phyloP scores from a whole-genome alignment of 2,329 filamentous ascomycete genomes.

The Blastomyces gilchristii region DNA sequence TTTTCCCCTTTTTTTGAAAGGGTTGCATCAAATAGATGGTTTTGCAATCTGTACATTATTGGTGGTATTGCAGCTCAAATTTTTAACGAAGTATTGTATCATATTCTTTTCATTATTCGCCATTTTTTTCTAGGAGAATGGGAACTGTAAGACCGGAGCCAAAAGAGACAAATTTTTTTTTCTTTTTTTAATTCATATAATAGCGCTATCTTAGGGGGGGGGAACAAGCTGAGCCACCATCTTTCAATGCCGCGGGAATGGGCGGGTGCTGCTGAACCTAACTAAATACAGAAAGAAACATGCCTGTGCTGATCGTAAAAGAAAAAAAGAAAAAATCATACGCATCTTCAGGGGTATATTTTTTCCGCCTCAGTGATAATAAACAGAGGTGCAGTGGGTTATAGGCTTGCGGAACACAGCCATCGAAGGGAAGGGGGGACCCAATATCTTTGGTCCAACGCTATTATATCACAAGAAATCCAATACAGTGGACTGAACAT shows the following conservation, averaged over 20 bases:
- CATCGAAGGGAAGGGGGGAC: not conserved
- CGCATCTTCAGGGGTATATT: not conserved
- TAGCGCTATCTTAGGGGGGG: not conserved
- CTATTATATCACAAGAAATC: slow-evolving; percentile 2
- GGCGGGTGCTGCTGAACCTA: not conserved
- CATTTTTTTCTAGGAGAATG: not conserved
- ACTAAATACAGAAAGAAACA: not conserved
- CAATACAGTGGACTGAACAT: not conserved
- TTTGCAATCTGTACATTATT: slow-evolving; percentile 7
- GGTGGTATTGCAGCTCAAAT: not conserved
- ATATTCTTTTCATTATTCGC: not conserved
- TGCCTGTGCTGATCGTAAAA: not conserved
- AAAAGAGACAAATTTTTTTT: not conserved
- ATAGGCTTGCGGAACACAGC: not conserved
- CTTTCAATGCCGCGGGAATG: not conserved
- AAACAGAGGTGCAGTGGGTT: too few species aligned
- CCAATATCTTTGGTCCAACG: not conserved
- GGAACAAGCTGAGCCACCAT: not conserved
- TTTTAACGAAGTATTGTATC: slow-evolving; percentile 2
- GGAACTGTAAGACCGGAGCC: not conserved
- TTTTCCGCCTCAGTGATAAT: not conserved
- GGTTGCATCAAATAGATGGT: not conserved
- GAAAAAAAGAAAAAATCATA: not conserved
- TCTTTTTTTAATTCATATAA: not conserved
- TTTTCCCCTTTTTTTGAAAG: not conserved